Conservation (phyloP, 2,329 filamentous ascomycete genomes). For the Fusarium sulawesiense region DNA sequence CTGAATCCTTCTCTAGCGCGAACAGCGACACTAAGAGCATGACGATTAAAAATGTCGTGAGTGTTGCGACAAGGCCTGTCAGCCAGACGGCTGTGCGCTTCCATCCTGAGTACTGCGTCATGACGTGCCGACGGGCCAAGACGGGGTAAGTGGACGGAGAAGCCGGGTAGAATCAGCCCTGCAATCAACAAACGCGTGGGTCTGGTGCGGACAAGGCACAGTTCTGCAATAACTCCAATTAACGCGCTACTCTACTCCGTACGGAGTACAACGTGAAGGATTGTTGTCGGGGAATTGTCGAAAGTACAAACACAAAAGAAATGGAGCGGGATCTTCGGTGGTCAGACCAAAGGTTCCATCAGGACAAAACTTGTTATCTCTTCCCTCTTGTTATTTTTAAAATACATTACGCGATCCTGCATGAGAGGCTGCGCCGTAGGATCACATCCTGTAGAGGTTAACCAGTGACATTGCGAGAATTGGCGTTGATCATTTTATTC, state of each 20-base stretch:
- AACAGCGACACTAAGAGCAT: conserved; percentile 27
- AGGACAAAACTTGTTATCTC: not conserved
- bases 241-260: not conserved
- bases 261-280: no score
- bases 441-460: not conserved
- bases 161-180: not conserved
- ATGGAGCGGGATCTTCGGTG: not conserved
- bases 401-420: not conserved
- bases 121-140: not conserved
- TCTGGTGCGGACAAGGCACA: not conserved
- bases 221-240: not conserved
- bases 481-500: not conserved
- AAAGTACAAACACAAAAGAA: not conserved
- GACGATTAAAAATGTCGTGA: conserved; percentile 8
- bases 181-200: conserved; percentile 1
- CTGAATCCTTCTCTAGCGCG: not conserved
- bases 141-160: not conserved
- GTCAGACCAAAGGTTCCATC: not conserved
- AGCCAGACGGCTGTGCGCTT: conserved; percentile 25
- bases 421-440: not conserved
- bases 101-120: conserved; percentile 17
- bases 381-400: not conserved
- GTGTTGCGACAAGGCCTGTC: conserved; percentile 5
- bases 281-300: not conserved
- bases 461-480: not conserved